These are phyloP conservation scores for Lactifluus hygrophoroides DNA, from an alignment of 768 basidiomycete genomes.

Conservation along the genomic window DNA sequence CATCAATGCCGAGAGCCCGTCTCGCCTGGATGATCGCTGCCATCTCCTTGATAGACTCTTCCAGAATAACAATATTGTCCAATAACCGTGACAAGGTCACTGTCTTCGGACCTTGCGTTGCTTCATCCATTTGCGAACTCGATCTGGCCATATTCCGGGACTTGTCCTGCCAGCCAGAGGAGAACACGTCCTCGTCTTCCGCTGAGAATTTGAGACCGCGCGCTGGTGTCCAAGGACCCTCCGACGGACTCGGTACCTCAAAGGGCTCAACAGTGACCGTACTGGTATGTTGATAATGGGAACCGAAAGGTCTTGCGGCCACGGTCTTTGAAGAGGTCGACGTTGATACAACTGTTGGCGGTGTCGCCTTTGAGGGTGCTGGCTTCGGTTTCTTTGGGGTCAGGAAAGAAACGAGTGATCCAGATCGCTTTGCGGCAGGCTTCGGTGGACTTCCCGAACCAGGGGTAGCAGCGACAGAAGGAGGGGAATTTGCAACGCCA, in stretches of 20 bases:
- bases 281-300: constrained; percentile 75
- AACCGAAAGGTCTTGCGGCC: constrained; percentile 70
- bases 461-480: constrained; percentile 24
- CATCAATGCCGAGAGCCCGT: constrained; percentile 76
- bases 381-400: constrained; percentile 65
- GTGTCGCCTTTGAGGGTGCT: constrained; percentile 23
- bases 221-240: constrained; percentile 57
- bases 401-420: constrained; percentile 66
- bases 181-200: constrained; percentile 69
- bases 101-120: constrained; percentile 28
- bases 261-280: constrained; percentile 66
- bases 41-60: constrained; percentile 92
- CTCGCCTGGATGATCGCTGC: constrained; percentile 79
- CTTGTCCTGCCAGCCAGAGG: constrained; percentile 39
- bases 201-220: constrained; percentile 42
- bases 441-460: constrained; percentile 36
- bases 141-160: constrained; percentile 9
- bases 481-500: constrained; percentile 18
- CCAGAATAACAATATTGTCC: constrained; percentile 91
- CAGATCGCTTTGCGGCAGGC: constrained; percentile 43
- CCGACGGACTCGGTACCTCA: constrained; percentile 47
- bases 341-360: constrained; percentile 31
- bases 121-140: constrained; percentile 25
- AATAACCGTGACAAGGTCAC: constrained; percentile 77
- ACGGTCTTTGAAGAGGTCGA: constrained; percentile 41